These are phyloP conservation scores for Dioszegia hungarica DNA, from an alignment of 768 basidiomycete genomes.

Conservation along the genomic window DNA sequence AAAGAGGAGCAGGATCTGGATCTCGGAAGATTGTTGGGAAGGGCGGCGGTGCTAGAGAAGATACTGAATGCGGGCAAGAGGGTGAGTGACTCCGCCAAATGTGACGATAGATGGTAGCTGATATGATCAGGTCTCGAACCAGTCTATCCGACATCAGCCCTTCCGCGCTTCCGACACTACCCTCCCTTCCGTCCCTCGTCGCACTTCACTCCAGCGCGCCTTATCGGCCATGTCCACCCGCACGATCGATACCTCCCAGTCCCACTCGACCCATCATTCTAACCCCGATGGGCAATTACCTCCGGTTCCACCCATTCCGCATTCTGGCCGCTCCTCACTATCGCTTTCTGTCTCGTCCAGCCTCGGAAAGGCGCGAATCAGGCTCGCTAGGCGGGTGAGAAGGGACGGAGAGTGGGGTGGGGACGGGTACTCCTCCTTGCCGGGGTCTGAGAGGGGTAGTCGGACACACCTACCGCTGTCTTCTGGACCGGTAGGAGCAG, in stretches of 20 bases:
- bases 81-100: conserved; percentile 19
- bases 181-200: background rate
- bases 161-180: background rate
- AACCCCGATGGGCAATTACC: background rate
- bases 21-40: conserved; percentile 23
- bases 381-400: background rate
- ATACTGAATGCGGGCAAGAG: conserved; percentile 29
- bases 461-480: background rate
- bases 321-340: background rate
- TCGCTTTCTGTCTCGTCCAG: background rate
- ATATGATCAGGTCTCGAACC: background rate
- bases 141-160: conserved; percentile 3
- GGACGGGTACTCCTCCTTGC: background rate
- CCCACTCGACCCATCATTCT: background rate
- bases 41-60: conserved; percentile 34
- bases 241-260: background rate
- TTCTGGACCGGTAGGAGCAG: background rate
- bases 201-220: background rate
- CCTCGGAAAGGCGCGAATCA: background rate
- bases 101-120: background rate
- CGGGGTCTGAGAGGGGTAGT: background rate
- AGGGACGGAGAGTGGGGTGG: conserved; percentile 5
- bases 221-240: background rate
- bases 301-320: background rate
- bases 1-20: conserved; percentile 31